Base-by-base conservation (phyloP, 768 basidiomycete genomes). In the Suillus luteus region DNA sequence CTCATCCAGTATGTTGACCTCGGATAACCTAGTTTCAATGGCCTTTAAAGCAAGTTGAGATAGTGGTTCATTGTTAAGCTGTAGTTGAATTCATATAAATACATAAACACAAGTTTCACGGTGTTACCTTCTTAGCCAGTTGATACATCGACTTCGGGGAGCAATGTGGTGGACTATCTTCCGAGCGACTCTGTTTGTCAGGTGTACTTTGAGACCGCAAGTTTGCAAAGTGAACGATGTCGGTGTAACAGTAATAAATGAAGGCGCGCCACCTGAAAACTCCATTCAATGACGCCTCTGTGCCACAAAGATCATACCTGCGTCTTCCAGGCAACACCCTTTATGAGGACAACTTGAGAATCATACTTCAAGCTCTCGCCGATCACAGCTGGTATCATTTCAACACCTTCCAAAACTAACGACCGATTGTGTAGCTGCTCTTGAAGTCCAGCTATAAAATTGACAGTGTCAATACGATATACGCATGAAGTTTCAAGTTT, bases 61-160 rank as follows among this genome's bases (percentile, higher is more conserved):
- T n/a, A 66, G 38, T 15, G 24, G 9, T 10, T 59, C 40, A 41
- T 64, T 59, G 14, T 48, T 15, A n/a, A 65, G 41, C 65, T 58
- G 62, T 41, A 7, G 7, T 63, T 22, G 22, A 12, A 5, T 55
- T 55, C 24, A 46, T 38, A 22, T 2, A 51, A 6, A 41, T 19
- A n/a, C 17, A 24, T 33, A 43, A 60, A 43, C 14, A 2, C 12
- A 37, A 19, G n/a, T 38, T 46, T n/a, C 14, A 24, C 14, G 5
- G 17, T 19, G 60, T 46, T 46, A 68, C 70, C 63, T 68, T 66
- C 35, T 59, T 64, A 5, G 68, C 70, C 24, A 71, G 51, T 24
- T 68, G 69, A 60, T 70, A 71, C 70, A 71, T 70, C 12, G 70
- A 71, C 59, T 71, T 71, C n/a, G 70, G 70, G 19, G 70, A 71